Base-by-base conservation (phyloP, 768 basidiomycete genomes). In the Russula virescens region DNA sequence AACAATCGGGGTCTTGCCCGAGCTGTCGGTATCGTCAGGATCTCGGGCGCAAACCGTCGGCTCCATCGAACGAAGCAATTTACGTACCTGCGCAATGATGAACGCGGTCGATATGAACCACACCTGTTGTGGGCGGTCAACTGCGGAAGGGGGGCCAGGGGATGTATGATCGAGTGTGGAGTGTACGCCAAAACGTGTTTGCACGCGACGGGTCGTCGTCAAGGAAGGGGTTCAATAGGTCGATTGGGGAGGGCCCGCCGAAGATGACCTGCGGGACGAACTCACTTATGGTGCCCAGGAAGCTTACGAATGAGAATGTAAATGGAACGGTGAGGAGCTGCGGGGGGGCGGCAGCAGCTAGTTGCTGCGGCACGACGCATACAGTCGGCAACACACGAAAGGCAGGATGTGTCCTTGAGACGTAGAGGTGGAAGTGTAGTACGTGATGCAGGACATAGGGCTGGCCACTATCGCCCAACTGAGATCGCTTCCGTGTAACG, bases 211-310 rank as follows among this genome's bases (percentile, higher is more conserved):
- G 87, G 53, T 72, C 72, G 62, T 81, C 80, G 66, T 90, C 86
- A 63, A 91, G 76, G 73, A 90, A 89, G 68, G 75, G 81, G 55
- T 79, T 81, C 55, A 91, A 76, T 50, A 91, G 76, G 68, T 88
- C 85, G 68, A 93, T 80, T 3, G 89, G 88, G 2, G 84, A 84
- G 16, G 85, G 82, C 65, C 86, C 84, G 25, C 87, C 88, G 68
- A 87, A 92, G 66, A 92, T 86, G 16, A 84, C 80, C 65, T 84
- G 78, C 21, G 87, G 87, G 21, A 88, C 1, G 89, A 91, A 60
- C 85, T 85, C 65, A 94, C 89, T n/a, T 55, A 91, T 83, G 71
- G 94, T 89, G 1, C 89, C 89, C 63, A 93, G 77, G 74, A 93
- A 87, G 69, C 84, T 85, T 68, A 89, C 85, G 57, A 91, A 71